Evolutionary conservation across 352 stramenopile genomes (phyloP).

Genomic region (Phytopythium chamaehyphon): DNA sequence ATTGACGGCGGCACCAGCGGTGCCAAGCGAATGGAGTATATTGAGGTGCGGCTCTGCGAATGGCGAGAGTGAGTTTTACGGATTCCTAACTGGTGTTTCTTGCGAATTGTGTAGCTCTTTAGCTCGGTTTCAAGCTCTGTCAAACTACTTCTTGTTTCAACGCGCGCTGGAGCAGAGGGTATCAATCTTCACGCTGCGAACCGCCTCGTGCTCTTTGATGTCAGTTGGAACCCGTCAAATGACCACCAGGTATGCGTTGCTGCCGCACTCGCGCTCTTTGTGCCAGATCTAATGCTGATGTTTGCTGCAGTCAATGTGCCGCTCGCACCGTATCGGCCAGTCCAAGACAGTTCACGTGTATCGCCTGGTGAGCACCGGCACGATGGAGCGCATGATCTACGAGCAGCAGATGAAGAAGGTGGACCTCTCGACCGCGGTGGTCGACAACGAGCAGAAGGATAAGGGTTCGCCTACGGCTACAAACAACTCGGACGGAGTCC

Average conservation of each 20-base stretch:
- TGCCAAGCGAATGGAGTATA: conserved; percentile 82
- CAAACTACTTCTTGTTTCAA: conserved; percentile 76
- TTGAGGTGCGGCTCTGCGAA: conserved; percentile 36
- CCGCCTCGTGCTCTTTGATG: conserved; percentile 88
- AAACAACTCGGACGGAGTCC: conserved; percentile 12
- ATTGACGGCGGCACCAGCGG: conserved; percentile 77
- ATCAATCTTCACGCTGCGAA: conserved; percentile 90
- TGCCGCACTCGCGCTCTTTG: neutral
- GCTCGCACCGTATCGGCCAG: conserved; percentile 88
- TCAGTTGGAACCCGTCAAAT: conserved; percentile 90
- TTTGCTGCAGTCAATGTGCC: conserved; percentile 82
- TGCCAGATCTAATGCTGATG: neutral
- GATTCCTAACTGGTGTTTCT: neutral
- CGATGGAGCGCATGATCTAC: conserved; percentile 92
- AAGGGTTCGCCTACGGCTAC: conserved; percentile 6
- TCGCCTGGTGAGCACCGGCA: conserved; percentile 88
- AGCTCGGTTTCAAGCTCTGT: conserved; percentile 47
- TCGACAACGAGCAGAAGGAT: conserved; percentile 44
- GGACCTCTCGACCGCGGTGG: conserved; percentile 67
- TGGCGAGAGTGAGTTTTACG: neutral
- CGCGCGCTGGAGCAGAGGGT: conserved; percentile 76
- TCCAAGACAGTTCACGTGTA: conserved; percentile 90
- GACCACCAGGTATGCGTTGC: conserved; percentile 71
- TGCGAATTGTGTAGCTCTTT: conserved; percentile 38
- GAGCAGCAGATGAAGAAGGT: conserved; percentile 89